Evolutionary conservation across 176 grass and related monocot species (phyloP).

Genomic region (Hordeum marinum): DNA sequence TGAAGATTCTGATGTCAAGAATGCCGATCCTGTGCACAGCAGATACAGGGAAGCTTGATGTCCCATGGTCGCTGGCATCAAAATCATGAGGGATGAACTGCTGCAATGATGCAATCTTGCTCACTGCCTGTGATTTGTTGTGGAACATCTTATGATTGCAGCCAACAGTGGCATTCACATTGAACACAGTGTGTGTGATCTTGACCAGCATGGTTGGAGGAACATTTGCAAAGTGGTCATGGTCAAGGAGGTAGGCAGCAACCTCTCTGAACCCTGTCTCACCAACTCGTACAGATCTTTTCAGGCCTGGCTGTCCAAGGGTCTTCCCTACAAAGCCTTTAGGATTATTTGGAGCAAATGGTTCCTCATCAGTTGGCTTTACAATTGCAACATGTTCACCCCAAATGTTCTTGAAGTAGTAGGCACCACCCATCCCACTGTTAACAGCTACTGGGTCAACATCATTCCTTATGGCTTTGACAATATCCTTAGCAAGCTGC

Average conservation of each 20-base stretch:
- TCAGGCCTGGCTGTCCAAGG: slow-evolving; percentile 84
- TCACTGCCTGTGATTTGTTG: slow-evolving; percentile 47
- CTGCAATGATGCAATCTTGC: slow-evolving; percentile 91
- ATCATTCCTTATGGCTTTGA: slow-evolving; percentile 66
- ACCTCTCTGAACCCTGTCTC: slow-evolving; percentile 93
- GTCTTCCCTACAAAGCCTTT: slow-evolving; percentile 85
- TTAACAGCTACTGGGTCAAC: slow-evolving; percentile 74
- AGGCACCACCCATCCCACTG: slow-evolving; percentile 87
- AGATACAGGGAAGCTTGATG: slow-evolving; percentile 85
- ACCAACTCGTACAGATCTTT: slow-evolving; percentile 86
- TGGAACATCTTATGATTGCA: slow-evolving; percentile 37
- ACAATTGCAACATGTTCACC: slow-evolving; percentile 90
- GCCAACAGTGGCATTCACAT: slow-evolving; percentile 59
- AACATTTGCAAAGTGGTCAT: slow-evolving; percentile 75
- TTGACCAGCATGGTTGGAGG: slow-evolving; percentile 87
- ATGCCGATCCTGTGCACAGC: slow-evolving; percentile 90
- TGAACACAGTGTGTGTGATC: slow-evolving; percentile 80
- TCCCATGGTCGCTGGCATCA: slow-evolving; percentile 94
- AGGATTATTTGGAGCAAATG: slow-evolving; percentile 93
- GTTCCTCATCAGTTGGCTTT: slow-evolving; percentile 97
- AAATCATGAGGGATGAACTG: slow-evolving; percentile 91
- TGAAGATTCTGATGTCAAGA: slow-evolving; percentile 94
- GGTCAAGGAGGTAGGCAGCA: slow-evolving; percentile 80
- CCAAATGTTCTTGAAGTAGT: slow-evolving; percentile 70
- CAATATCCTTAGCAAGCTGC: slow-evolving; percentile 70